Percentiles rank a stretch among this genome's conserved stretches.
These are phyloP conservation scores for Chaetomium tenue DNA, from an alignment of 495 filamentous ascomycete species.

Conservation along the genomic window DNA sequence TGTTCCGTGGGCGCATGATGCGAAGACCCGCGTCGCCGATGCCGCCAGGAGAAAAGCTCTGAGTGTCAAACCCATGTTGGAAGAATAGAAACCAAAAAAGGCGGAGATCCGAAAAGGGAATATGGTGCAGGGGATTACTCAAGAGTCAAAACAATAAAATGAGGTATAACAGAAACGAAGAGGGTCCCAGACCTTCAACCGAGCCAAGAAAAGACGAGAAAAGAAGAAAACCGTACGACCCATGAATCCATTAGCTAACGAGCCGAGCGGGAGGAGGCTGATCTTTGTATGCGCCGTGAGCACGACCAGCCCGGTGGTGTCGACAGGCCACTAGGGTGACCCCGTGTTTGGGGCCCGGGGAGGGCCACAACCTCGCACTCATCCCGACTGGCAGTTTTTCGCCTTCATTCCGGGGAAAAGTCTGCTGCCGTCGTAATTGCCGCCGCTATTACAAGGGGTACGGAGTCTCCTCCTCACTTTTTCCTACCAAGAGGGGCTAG, in stretches of 20 bases:
- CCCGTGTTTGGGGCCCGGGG: conserved; percentile 6
- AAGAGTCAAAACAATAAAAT: conserved; percentile 12
- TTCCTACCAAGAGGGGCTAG: not conserved
- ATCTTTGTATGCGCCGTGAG: conserved; percentile 12
- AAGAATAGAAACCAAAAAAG: not conserved
- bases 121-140: conserved; percentile 1
- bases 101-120: conserved; percentile 3
- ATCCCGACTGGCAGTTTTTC: not conserved
- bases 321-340: not conserved
- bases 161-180: conserved; percentile 16
- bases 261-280: conserved; percentile 1
- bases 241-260: not conserved
- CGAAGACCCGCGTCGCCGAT: conserved; percentile 32
- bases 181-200: conserved; percentile 31
- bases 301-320: not conserved
- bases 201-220: conserved; percentile 22
- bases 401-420: not conserved
- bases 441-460: not conserved
- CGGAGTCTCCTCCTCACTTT: not conserved
- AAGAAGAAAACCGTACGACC: conserved; percentile 23
- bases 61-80: conserved; percentile 22
- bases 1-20: conserved; percentile 35
- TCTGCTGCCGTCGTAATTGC: not conserved
- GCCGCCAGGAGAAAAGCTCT: conserved; percentile 27
- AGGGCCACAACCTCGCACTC: not conserved